Evolutionary conservation across 2,329 filamentous ascomycete genomes (phyloP), one percentile per base, ranked within the genome.

Genomic region (Aspergillus pseudoterreus): DNA sequence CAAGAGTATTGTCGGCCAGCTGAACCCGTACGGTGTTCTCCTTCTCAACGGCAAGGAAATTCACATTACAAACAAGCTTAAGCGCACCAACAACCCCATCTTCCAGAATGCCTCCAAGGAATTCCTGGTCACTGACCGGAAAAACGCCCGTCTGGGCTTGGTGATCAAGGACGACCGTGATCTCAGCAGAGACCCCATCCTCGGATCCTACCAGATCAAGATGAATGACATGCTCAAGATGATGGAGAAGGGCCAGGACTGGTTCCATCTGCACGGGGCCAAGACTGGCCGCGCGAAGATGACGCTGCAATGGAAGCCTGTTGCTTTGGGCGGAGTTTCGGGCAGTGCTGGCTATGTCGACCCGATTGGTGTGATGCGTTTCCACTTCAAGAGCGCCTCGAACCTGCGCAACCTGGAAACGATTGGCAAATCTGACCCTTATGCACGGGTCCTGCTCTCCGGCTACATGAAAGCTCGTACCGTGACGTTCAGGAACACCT

Each of bases 131-230:
- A 96, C 92, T 1, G 92, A 99, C 68, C 86, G 89, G 56, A 95
- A 91, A 75, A 86, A 84, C 67, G 92, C 94, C 51, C 94, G 90
- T 68, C 80, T 99, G 47, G 95, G 92, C 50, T 77, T 99, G 50
- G 88, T 92, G 14, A 85, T 99, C 79, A 99, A 96, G 75, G 94
- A 99, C 66, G 92, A 97, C 60, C 87, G 92, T 56, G 92, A 96
- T 49, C 75, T 99, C 50, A 78, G 84, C 6, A 78, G 85, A 12
- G 92, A 99, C 69, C 91, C 90, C 45, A 82, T 92, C 32, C 76
- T 99, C 19, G 94, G 92, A 53, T 92, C 85, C 22, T 96, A 96
- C 70, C 91, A 97, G 70, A 95, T 99, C 72, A 95, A 92, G 73
- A 78, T 99, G 22, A 89, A 95, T 57, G 92, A 97, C 63, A 88